A percentile compares a stretch with the other conserved stretches of the same genome.
Evolutionary conservation across 2,329 filamentous ascomycete genomes (phyloP).

Genomic region (Pestalotiopsis sp.): DNA sequence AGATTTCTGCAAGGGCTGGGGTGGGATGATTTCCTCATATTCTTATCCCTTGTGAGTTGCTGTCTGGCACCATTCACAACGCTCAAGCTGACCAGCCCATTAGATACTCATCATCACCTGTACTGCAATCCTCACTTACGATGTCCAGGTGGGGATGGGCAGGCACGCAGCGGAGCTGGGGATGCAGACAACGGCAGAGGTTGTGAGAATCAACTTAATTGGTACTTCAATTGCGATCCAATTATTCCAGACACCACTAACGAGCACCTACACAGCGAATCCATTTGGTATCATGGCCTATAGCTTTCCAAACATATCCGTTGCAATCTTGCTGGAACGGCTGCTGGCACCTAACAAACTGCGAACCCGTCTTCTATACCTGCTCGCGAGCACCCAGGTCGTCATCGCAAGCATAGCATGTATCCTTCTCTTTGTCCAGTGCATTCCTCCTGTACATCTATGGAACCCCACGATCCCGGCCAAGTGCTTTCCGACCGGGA

Average conservation of each 20-base stretch:
- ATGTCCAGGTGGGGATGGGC: constrained; percentile 14
- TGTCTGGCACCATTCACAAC: background rate
- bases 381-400: constrained; percentile 5
- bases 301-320: constrained; percentile 14
- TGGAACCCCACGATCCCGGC: constrained; percentile 14
- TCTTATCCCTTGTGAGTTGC: constrained; percentile 25
- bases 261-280: background rate
- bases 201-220: constrained; percentile 12
- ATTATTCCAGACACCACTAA: background rate
- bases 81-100: background rate
- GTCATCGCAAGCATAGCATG: constrained; percentile 9
- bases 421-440: constrained; percentile 13
- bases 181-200: background rate
- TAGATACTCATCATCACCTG: constrained; percentile 11
- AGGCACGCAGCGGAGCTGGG: constrained; percentile 7
- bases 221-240: background rate
- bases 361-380: constrained; percentile 10
- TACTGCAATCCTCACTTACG: constrained; percentile 14
- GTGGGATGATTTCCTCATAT: constrained; percentile 34
- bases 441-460: constrained; percentile 10
- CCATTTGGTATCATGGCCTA: constrained; percentile 14
- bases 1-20: constrained; percentile 21
- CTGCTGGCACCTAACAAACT: constrained; percentile 1
- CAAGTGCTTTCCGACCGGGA: constrained; percentile 3
- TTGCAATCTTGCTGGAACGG: constrained; percentile 12